phyloP scores from a whole-genome alignment of 257 asterid genomes.

The Gentiana macrophylla region DNA sequence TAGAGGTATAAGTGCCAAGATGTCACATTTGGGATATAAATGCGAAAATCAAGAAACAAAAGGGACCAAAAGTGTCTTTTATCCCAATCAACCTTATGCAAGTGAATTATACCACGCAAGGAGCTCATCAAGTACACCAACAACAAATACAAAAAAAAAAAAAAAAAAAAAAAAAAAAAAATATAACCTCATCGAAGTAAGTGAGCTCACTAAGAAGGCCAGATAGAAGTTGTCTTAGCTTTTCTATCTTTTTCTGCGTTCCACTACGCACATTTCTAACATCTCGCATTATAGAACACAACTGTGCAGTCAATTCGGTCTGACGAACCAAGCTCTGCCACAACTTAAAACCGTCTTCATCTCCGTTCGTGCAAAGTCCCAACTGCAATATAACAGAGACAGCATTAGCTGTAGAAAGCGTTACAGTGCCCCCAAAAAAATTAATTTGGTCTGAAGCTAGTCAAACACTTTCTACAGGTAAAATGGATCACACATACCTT shows the following conservation, averaged over 20 bases:
- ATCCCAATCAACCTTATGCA: not conserved
- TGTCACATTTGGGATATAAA: not conserved
- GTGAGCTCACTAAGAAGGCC: slow-evolving; percentile 99
- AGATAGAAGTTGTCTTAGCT: slow-evolving; percentile 90
- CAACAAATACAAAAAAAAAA: not conserved
- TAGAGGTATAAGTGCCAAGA: not conserved
- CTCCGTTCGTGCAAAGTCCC: slow-evolving; percentile 50
- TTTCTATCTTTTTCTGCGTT: slow-evolving; percentile 92
- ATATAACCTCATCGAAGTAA: slow-evolving; percentile 84
- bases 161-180: not conserved
- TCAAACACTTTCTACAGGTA: slow-evolving; percentile 1
- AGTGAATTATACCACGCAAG: not conserved
- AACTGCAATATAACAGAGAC: slow-evolving; percentile 35
- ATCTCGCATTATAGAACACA: slow-evolving; percentile 90
- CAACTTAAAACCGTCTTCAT: slow-evolving; percentile 79
- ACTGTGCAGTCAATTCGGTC: slow-evolving; percentile 88
- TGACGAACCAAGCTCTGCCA: slow-evolving; percentile 98
- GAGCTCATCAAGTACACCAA: slow-evolving; percentile 41
- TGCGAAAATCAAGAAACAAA: not conserved
- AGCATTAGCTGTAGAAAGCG: slow-evolving; percentile 14
- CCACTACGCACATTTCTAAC: slow-evolving; percentile 93
- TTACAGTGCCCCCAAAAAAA: not conserved
- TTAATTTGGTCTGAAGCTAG: not conserved
- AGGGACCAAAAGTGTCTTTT: not conserved
- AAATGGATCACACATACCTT: slow-evolving; percentile 42